Evolutionary conservation across 495 filamentous ascomycete species (phyloP).

Genomic region (Xylaria acuta): DNA sequence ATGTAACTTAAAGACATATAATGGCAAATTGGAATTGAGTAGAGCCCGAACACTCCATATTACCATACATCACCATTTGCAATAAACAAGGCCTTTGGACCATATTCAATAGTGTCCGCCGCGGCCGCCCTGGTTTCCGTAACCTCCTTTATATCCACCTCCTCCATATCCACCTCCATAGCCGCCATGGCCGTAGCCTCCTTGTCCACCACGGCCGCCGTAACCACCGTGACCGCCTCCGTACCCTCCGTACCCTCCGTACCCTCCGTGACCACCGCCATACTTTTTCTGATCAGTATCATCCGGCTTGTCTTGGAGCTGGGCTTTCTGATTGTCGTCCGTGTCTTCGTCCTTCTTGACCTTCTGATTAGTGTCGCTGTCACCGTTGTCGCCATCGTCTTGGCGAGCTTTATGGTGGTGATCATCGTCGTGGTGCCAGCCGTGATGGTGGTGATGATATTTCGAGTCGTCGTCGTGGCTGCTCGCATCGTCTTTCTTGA

Average conservation of each 20-base stretch:
- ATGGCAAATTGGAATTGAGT: background rate
- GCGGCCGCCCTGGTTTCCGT: background rate
- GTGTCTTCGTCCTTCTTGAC: background rate
- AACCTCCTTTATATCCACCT: background rate
- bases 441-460: slow-evolving; percentile 2
- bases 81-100: too few species aligned
- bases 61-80: too few species aligned
- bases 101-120: background rate
- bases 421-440: background rate
- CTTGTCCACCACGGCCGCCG: background rate
- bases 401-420: too few species aligned
- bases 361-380: background rate
- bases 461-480: background rate
- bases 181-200: background rate
- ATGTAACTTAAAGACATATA: background rate
- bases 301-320: background rate
- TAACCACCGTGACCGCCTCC: background rate
- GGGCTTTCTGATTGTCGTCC: background rate
- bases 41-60: background rate
- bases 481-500: background rate
- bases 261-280: background rate
- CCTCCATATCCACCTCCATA: background rate
- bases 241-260: background rate
- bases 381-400: background rate
- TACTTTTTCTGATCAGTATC: background rate